These are phyloP conservation scores for Lentinula boryana DNA, from an alignment of 768 basidiomycete genomes.

Conservation along the genomic window DNA sequence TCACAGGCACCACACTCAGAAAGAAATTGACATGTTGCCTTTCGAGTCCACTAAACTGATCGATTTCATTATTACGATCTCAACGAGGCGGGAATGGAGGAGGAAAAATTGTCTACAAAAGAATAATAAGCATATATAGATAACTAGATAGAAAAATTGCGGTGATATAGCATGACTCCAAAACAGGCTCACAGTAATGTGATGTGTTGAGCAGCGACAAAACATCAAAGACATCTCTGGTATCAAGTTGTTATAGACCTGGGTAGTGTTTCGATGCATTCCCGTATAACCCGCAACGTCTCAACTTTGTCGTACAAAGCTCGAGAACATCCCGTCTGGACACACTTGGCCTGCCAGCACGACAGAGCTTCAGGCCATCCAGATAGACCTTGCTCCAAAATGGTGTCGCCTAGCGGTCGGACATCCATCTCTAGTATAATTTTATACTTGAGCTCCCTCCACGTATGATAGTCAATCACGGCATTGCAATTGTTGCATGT, in stretches of 20 bases:
- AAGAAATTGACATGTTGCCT: too few relatives aligned
- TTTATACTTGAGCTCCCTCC: conserved; percentile 58
- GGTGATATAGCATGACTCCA: background rate
- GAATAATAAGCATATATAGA: background rate
- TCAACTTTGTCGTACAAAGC: conserved; percentile 52
- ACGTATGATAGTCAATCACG: conserved; percentile 49
- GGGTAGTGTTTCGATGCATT: conserved; percentile 47
- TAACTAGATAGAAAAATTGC: background rate
- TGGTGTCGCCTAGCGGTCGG: conserved; percentile 54
- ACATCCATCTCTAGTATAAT: conserved; percentile 53
- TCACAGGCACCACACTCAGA: too few relatives aligned
- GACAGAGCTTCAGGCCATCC: conserved; percentile 55
- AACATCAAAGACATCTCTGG: background rate
- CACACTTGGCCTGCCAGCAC: conserved; percentile 57
- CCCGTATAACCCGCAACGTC: conserved; percentile 45
- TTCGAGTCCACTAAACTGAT: too few relatives aligned
- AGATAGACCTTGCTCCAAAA: conserved; percentile 38
- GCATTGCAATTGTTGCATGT: conserved; percentile 48
- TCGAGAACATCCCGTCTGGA: conserved; percentile 34
- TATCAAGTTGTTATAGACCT: conserved; percentile 18
- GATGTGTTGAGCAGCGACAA: background rate
- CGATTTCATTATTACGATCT: too few relatives aligned
- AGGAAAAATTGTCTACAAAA: background rate
- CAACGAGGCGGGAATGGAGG: background rate
- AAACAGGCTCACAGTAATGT: background rate